These are phyloP conservation scores for Linnemannia schmuckeri DNA, from an alignment of 192 early-diverging fungal species.

Conservation along the genomic window DNA sequence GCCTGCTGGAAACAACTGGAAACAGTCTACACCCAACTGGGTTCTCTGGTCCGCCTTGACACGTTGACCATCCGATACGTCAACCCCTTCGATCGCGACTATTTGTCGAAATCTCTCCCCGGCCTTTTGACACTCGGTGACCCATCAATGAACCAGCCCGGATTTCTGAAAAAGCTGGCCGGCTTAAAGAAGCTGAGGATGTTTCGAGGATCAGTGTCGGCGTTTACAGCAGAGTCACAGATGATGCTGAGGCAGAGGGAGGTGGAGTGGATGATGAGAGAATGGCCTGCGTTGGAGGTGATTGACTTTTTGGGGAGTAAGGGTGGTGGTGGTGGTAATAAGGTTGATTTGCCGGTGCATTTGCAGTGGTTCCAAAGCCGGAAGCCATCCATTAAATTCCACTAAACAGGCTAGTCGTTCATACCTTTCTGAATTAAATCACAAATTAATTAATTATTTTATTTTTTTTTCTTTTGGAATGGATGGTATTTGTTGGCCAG, in stretches of 20 bases:
- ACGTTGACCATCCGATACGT: not conserved
- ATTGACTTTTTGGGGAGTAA: not conserved
- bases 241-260: not conserved
- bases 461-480: not conserved
- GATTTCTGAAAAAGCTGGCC: not conserved
- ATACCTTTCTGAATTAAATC: no score
- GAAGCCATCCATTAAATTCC: not conserved
- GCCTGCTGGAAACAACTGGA: not conserved
- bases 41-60: not conserved
- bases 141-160: not conserved
- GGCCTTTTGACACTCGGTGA: not conserved
- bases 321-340: not conserved
- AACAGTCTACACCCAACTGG: not conserved
- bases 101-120: not conserved
- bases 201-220: not conserved
- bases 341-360: not conserved
- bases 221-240: not conserved
- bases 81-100: not conserved
- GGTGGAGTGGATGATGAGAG: not conserved
- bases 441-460: no score
- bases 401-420: not conserved
- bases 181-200: not conserved
- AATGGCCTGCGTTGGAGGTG: not conserved
- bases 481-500: no score
- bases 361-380: constrained; percentile 1